A percentile compares a stretch with the other conserved stretches of the same genome.
Evolutionary conservation across 768 basidiomycete genomes (phyloP).

Genomic region (Xanthoconium purpureum): DNA sequence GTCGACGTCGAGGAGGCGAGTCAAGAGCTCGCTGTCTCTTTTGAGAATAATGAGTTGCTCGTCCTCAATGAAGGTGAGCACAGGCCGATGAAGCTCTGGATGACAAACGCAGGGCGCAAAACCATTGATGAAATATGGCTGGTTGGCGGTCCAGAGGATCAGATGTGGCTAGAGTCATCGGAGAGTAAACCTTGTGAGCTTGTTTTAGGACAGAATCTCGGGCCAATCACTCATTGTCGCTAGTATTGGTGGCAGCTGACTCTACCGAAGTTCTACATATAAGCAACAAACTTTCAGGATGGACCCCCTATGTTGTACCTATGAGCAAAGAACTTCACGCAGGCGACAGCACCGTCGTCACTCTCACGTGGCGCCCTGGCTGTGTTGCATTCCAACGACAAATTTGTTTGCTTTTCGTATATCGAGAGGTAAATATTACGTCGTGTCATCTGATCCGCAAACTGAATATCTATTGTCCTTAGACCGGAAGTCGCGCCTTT

Average conservation of each 20-base stretch:
- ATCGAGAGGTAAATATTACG: slow-evolving; percentile 49
- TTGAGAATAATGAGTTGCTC: slow-evolving; percentile 51
- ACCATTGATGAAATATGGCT: slow-evolving; percentile 71
- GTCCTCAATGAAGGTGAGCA: slow-evolving; percentile 69
- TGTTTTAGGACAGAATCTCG: neutral
- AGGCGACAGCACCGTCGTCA: slow-evolving; percentile 49
- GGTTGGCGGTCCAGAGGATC: slow-evolving; percentile 57
- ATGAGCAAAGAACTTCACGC: slow-evolving; percentile 40
- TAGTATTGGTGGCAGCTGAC: slow-evolving; percentile 15
- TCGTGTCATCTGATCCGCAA: neutral
- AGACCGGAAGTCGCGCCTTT: slow-evolving; percentile 53
- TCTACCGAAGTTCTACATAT: slow-evolving; percentile 42
- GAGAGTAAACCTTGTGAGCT: slow-evolving; percentile 24
- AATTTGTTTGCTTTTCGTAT: slow-evolving; percentile 61
- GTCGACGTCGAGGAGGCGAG: slow-evolving; percentile 62
- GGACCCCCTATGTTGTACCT: slow-evolving; percentile 46
- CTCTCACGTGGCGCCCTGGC: slow-evolving; percentile 53
- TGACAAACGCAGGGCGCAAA: slow-evolving; percentile 65
- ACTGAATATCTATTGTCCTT: slow-evolving; percentile 3
- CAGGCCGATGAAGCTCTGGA: slow-evolving; percentile 48
- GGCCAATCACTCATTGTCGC: slow-evolving; percentile 3
- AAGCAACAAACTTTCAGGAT: slow-evolving; percentile 49
- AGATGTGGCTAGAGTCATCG: slow-evolving; percentile 48
- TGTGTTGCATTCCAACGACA: slow-evolving; percentile 43
- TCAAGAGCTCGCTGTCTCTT: slow-evolving; percentile 59